These are phyloP conservation scores for Spathaspora hagerdaliae DNA, from an alignment of 805 yeast species.

Conservation along the genomic window DNA sequence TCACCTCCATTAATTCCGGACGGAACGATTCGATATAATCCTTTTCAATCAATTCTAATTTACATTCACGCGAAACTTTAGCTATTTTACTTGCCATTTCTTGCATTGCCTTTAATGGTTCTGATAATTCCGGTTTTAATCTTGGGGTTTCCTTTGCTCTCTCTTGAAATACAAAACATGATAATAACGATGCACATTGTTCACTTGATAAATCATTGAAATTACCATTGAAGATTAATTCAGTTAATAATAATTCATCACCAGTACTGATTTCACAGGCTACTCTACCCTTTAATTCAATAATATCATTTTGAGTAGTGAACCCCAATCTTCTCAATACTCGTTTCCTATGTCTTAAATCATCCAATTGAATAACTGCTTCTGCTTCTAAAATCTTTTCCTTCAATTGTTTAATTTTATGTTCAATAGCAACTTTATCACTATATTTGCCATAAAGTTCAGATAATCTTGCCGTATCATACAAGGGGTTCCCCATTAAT, in stretches of 20 bases:
- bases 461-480: conserved; percentile 55
- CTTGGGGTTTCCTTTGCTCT: conserved; percentile 85
- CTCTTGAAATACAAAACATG: conserved; percentile 97
- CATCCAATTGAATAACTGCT: conserved; percentile 91
- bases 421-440: conserved; percentile 57
- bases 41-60: conserved; percentile 83
- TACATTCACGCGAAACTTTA: conserved; percentile 82
- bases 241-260: conserved; percentile 81
- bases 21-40: conserved; percentile 91
- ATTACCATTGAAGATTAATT: conserved; percentile 90
- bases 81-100: conserved; percentile 92
- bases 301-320: conserved; percentile 80
- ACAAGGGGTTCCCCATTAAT: conserved; percentile 63
- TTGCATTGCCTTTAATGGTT: conserved; percentile 82
- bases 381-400: conserved; percentile 76
- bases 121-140: conserved; percentile 84
- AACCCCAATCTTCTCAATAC: conserved; percentile 90
- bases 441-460: conserved; percentile 64
- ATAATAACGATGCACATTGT: conserved; percentile 86
- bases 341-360: conserved; percentile 86
- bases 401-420: conserved; percentile 55
- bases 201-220: conserved; percentile 85
- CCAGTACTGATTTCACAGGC: conserved; percentile 96
- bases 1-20: conserved; percentile 95
- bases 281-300: conserved; percentile 94